Percentiles rank a stretch among this genome's conserved stretches.
phyloP scores from a whole-genome alignment of 345 rosid species.

The Clarkia xantiana region DNA sequence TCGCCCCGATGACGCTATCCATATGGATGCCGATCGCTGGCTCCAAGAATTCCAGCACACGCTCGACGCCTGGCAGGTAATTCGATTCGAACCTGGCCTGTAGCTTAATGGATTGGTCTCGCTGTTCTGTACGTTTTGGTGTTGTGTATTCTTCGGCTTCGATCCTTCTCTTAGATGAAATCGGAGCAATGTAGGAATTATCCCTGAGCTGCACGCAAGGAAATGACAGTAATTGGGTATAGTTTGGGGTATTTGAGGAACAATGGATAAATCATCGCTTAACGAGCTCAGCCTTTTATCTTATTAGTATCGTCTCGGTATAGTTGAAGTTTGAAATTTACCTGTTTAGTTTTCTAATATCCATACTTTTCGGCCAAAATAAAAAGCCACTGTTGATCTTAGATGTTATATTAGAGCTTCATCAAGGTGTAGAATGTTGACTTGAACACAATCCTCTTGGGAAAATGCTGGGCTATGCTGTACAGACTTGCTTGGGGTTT shows the following conservation, averaged over 20 bases:
- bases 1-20: conserved; percentile 83
- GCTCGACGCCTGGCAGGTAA: conserved; percentile 97
- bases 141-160: neutral
- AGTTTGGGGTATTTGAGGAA: no score
- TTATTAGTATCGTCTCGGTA: no score
- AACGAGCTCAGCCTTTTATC: no score
- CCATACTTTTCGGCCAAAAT: no score
- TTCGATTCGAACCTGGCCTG: neutral
- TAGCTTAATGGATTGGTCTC: neutral
- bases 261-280: no score
- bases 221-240: no score
- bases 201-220: no score
- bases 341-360: neutral
- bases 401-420: neutral
- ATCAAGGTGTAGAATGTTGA: neutral
- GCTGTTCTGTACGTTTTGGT: neutral
- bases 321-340: no score
- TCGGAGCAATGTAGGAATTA: no score
- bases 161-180: neutral
- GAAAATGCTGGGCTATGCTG: neutral
- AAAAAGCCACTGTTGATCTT: neutral
- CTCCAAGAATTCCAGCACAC: conserved; percentile 87
- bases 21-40: conserved; percentile 87
- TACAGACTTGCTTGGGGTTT: no score
- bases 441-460: neutral